Base-by-base conservation (phyloP, 305 asterid species). In the Striga hermonthica region DNA sequence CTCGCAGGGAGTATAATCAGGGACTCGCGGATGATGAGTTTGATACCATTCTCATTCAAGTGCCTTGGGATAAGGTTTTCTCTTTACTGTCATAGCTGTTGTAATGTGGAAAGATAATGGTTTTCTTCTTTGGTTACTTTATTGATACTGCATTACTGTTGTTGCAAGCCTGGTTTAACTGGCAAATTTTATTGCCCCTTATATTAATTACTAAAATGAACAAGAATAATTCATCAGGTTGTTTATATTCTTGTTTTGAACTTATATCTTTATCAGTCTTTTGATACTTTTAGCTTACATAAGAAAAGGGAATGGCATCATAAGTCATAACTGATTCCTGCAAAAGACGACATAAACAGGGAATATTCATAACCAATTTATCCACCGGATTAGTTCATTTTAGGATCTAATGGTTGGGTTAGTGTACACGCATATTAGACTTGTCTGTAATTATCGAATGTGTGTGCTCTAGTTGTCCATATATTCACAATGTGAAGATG, bases 61-160 rank as follows among this genome's bases (percentile, higher is more conserved):
- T 92, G 62, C 98, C 98, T 5, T 87, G 95, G 96, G 98, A 90
- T 74, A 92, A 92, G 95, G 98, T 92, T 57, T 45, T 57, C 3
- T 39, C 11, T 36, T 40, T 39, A 12, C 9, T 59, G 54, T 48
- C 64, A 58, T 50, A 39, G 53, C 53, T 47, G 53, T 5, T 47
- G 6, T 15, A 47, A 47, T 47, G 53, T 47, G 53, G 22, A 1
- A 11, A n/a, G 22, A 68, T 14, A 31, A 9, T 64, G 1, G 31
- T 45, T 12, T 6, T 7, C 4, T 1, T 41, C 22, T 41, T 11
- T n/a, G 22, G 64, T 53, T 22, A 64, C 37, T 65, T 65, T 41
- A 41, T 41, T 41, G 10, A 5, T 7, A 41, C 47, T 41, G n/a
- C 31, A 22, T 22, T 22, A 22, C 31, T 22, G 31, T 2, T 22